phyloP scores from a whole-genome alignment of 179 eudicot genomes.

The Silene vulgaris region DNA sequence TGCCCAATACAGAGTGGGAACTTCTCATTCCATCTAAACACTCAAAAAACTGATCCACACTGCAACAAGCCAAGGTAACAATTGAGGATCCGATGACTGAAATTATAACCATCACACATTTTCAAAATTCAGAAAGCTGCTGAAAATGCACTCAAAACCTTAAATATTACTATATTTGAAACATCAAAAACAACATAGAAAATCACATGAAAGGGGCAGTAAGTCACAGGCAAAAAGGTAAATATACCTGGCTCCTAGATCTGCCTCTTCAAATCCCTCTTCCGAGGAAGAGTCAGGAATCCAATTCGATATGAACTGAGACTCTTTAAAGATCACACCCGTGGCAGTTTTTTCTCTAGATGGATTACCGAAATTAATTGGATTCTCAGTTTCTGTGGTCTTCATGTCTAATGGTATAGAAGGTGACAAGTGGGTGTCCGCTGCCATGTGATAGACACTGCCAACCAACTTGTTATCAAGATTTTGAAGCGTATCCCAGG shows the following conservation, averaged over 20 bases:
- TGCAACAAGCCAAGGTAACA: slow-evolving; percentile 34
- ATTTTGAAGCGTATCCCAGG: slow-evolving; percentile 50
- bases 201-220: not conserved
- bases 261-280: slow-evolving; percentile 46
- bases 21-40: slow-evolving; percentile 84
- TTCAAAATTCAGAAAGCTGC: not conserved
- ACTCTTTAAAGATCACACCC: slow-evolving; percentile 53
- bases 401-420: slow-evolving; percentile 28
- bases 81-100: slow-evolving; percentile 4
- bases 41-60: slow-evolving; percentile 90
- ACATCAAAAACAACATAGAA: not conserved
- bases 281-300: slow-evolving; percentile 46
- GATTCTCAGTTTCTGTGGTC: slow-evolving; percentile 27
- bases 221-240: slow-evolving; percentile 3
- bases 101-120: not conserved
- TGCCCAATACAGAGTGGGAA: slow-evolving; percentile 72
- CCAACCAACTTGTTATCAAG: slow-evolving; percentile 27
- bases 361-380: slow-evolving; percentile 24
- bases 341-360: slow-evolving; percentile 33
- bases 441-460: slow-evolving; percentile 18
- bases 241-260: slow-evolving; percentile 88
- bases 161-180: not conserved
- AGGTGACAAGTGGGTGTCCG: slow-evolving; percentile 34
- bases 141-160: not conserved
- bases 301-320: slow-evolving; percentile 83